Conservation (phyloP, 345 rosid genomes). For the Linum usitatissimum region DNA sequence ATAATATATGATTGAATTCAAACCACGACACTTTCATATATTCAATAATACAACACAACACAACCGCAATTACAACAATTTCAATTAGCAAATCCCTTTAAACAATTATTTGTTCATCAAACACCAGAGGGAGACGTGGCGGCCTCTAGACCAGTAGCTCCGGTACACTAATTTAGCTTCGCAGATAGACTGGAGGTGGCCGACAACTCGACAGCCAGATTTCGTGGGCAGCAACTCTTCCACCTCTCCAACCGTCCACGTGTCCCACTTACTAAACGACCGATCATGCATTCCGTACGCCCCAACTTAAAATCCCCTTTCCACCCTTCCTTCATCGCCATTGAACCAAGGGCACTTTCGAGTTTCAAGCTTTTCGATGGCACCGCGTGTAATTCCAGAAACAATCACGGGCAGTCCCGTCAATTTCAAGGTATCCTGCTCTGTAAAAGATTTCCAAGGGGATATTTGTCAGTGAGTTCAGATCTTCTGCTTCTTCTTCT, state of each 20-base stretch:
- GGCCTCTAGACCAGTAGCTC: slow-evolving; percentile 22
- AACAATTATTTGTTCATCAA: background rate
- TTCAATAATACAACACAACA: no score
- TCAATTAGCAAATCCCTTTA: no score
- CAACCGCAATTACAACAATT: no score
- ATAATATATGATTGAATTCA: no score
- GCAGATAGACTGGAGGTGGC: slow-evolving; percentile 59
- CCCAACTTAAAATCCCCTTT: background rate
- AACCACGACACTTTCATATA: no score
- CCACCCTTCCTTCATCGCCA: background rate
- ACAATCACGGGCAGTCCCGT: slow-evolving; percentile 12
- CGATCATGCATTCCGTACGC: slow-evolving; percentile 16
- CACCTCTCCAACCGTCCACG: slow-evolving; percentile 31
- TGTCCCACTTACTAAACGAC: slow-evolving; percentile 22
- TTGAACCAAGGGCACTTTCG: slow-evolving; percentile 3
- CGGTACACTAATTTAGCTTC: slow-evolving; percentile 15
- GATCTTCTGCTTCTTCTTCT: background rate
- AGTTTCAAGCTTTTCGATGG: background rate
- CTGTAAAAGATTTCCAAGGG: slow-evolving; percentile 15
- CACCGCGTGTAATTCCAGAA: background rate
- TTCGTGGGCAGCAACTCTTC: slow-evolving; percentile 40
- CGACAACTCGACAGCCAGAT: slow-evolving; percentile 62
- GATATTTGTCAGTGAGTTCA: slow-evolving; percentile 31
- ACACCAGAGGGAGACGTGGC: slow-evolving; percentile 32
- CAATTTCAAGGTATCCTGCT: background rate